These are phyloP conservation scores for Chalciporus sp. DNA, from an alignment of 1,284 basidiomycete genomes.

Conservation along the genomic window DNA sequence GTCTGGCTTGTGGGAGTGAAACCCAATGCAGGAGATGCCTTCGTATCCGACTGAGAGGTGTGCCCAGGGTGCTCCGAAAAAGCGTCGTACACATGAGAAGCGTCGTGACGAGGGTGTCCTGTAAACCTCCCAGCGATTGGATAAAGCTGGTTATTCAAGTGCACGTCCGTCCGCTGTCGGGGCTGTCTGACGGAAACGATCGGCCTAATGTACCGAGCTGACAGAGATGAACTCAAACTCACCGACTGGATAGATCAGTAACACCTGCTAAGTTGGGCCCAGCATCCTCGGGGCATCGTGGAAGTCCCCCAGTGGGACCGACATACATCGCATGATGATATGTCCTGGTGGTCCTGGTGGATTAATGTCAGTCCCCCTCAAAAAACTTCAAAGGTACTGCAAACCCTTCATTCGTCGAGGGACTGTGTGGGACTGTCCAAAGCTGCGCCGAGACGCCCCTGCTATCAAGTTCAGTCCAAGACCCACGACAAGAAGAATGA, in stretches of 20 bases:
- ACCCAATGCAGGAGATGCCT: background rate
- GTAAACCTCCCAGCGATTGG: background rate
- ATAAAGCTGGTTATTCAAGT: background rate
- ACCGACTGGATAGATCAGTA: conserved; percentile 2
- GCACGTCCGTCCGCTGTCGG: background rate
- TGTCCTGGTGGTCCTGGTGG: conserved; percentile 1
- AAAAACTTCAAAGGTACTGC: background rate
- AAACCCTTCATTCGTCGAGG: conserved; percentile 12
- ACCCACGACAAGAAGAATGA: background rate
- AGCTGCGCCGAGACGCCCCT: conserved; percentile 10
- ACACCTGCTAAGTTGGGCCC: background rate
- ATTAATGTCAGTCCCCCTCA: conserved; percentile 2
- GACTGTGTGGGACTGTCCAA: conserved; percentile 7
- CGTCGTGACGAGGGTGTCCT: background rate
- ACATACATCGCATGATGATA: background rate
- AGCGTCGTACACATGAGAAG: background rate
- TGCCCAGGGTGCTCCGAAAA: background rate
- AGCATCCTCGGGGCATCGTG: background rate
- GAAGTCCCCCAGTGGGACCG: background rate
- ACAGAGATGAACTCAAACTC: background rate
- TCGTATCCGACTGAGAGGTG: background rate
- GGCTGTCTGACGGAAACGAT: conserved; percentile 7
- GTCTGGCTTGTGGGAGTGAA: conserved; percentile 1
- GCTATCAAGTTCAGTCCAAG: background rate
- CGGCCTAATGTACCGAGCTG: background rate